A percentile compares a stretch with the other conserved stretches of the same genome.
Conservation (phyloP, 2,329 filamentous ascomycete genomes). For the Rhinocladiella mackenziei region DNA sequence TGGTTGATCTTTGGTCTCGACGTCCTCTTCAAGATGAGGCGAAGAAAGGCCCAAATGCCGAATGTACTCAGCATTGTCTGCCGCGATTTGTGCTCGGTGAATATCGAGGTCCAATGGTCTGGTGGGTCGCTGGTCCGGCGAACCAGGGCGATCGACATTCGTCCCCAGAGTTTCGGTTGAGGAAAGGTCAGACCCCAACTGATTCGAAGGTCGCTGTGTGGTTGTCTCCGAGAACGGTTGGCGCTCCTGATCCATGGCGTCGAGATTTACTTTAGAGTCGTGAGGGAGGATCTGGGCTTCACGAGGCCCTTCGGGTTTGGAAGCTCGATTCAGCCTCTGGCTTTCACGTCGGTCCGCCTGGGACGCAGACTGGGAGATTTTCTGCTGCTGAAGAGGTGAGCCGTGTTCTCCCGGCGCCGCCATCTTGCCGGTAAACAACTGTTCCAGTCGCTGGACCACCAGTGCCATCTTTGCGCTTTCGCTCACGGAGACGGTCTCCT, state of each 20-base stretch:
- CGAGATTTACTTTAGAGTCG: conserved; percentile 25
- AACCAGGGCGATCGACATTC: conserved; percentile 25
- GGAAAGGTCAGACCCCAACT: conserved; percentile 6
- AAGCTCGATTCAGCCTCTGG: conserved; percentile 22
- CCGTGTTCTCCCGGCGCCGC: conserved; percentile 43
- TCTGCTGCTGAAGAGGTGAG: conserved; percentile 54
- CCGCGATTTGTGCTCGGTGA: conserved; percentile 68
- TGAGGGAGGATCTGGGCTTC: conserved; percentile 43
- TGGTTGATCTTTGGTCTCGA: conserved; percentile 13
- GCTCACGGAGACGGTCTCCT: conserved; percentile 55
- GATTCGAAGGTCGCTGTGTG: not conserved
- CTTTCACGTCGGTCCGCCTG: conserved; percentile 34
- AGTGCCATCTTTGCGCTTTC: conserved; percentile 73
- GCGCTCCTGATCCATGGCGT: conserved; percentile 11
- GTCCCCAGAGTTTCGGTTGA: conserved; percentile 7
- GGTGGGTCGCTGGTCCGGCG: conserved; percentile 70
- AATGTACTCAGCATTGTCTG: conserved; percentile 65
- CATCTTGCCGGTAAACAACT: conserved; percentile 72
- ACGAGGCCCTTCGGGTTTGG: conserved; percentile 36
- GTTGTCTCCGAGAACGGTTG: not conserved
- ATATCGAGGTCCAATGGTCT: conserved; percentile 73
- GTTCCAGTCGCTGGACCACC: conserved; percentile 71
- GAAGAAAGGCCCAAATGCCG: conserved; percentile 30
- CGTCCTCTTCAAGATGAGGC: conserved; percentile 10
- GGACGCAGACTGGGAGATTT: conserved; percentile 54